Evolutionary conservation across 352 stramenopile genomes (phyloP).

Genomic region (Pythium sukuiense): DNA sequence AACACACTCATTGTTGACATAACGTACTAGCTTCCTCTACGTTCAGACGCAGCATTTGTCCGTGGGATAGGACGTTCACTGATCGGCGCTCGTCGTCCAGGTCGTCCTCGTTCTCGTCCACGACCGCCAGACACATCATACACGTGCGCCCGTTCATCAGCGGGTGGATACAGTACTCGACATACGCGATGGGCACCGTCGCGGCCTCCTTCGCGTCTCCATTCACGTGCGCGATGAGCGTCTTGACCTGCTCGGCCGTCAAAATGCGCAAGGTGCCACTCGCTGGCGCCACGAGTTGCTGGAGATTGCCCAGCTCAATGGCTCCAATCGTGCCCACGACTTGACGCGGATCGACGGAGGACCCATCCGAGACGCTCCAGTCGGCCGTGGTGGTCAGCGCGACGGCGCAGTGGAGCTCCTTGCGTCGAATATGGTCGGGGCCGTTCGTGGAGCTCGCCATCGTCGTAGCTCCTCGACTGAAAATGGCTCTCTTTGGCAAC

Average conservation of each 20-base stretch:
- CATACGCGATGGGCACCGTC: conserved; percentile 42
- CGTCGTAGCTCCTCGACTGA: not conserved
- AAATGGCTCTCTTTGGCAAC: not conserved
- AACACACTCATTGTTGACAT: not conserved
- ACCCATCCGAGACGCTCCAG: conserved; percentile 50
- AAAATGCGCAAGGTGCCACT: conserved; percentile 81
- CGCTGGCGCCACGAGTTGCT: conserved; percentile 80
- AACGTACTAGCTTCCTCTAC: conserved; percentile 95
- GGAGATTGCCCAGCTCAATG: conserved; percentile 61
- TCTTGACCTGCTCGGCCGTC: conserved; percentile 22
- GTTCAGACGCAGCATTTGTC: conserved; percentile 93
- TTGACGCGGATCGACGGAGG: conserved; percentile 58
- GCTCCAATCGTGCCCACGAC: conserved; percentile 48
- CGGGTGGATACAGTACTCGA: conserved; percentile 82
- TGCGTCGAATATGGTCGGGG: conserved; percentile 61
- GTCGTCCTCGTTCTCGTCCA: conserved; percentile 69
- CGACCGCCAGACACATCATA: conserved; percentile 76
- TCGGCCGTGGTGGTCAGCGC: conserved; percentile 38
- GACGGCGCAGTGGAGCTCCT: conserved; percentile 40
- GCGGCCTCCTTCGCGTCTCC: conserved; percentile 1
- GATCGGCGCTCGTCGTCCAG: conserved; percentile 51
- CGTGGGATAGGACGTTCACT: conserved; percentile 80
- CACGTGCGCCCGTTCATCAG: conserved; percentile 72
- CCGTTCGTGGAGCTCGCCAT: conserved; percentile 22
- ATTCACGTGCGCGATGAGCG: conserved; percentile 13